Base-by-base conservation (phyloP, 345 rosid genomes). In the Moringa oleifera region DNA sequence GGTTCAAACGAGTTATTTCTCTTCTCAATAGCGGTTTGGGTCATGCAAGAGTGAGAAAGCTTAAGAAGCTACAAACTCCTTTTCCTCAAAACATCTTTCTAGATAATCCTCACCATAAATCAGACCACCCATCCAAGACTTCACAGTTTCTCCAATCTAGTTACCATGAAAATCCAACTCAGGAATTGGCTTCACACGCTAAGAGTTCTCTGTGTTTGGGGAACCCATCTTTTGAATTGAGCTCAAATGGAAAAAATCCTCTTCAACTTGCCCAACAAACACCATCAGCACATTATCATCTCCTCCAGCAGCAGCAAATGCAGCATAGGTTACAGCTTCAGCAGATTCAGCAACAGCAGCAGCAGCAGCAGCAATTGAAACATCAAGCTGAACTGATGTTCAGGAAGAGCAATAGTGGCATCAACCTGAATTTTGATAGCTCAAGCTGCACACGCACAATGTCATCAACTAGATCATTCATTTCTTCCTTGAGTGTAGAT, bases 1-100 rank as follows among this genome's bases (percentile, higher is more conserved):
- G 76, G 90, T 91, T 95, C 74, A 91, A 89, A 71, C 91, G 79
- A 74, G 96, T 95, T 53, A 76, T 71, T 75, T 88, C 79, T 73
- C 81, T 95, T 75, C 70, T 95, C 53, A 75, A 85, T 59, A 74
- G 61, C 51, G 77, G 87, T 68, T 84, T 85, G 73, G 96, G 97
- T 68, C 99, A 91, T 83, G 95, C 99, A 11, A 85, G 99, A 76
- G 90, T 91, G 47, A 84, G 97, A 73, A 87, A 82, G 77, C 65
- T 80, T n/a, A 87, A 80, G 79, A 84, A 80, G 19, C 61, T 75
- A 22, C 79, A 75, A 3, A 56, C 73, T 57, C 80, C 86, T 73
- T 54, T 80, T 36, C 77, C 87, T 66, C 89, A 80, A 47, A 75
- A 59, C 67, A 64, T 78, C 57, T 79, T 88, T 53, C 78, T 95